Conservation (phyloP, 768 basidiomycete species). For the Cubamyces lactineus region DNA sequence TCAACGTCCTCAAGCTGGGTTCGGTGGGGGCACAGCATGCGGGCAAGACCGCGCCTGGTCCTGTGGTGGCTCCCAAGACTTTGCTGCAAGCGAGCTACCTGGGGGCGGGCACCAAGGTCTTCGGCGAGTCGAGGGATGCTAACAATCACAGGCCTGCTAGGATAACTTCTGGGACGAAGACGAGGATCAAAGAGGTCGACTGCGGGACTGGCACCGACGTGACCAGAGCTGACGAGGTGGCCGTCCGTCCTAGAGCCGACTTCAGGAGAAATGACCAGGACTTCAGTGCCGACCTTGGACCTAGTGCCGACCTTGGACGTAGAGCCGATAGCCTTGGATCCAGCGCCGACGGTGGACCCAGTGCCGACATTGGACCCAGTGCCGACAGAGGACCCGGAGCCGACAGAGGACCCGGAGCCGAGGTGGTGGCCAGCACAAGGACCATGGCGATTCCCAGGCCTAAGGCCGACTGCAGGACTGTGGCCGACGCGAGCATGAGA, state of each 20-base stretch:
- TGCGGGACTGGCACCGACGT: not conserved
- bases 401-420: not conserved
- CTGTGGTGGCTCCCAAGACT: no score
- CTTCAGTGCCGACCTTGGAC: not conserved
- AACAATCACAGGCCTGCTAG: not conserved
- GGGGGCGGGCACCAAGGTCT: no score
- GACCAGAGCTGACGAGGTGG: not conserved
- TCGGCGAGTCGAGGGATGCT: not conserved
- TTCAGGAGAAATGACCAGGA: not conserved
- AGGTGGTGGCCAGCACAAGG: not conserved
- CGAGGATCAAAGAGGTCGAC: not conserved
- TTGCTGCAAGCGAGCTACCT: no score
- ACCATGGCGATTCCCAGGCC: not conserved
- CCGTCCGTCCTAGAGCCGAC: not conserved
- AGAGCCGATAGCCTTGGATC: slow-evolving; percentile 1
- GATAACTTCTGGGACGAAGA: no score
- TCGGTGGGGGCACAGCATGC: no score
- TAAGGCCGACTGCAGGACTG: not conserved
- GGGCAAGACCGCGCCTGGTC: no score
- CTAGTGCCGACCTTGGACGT: not conserved
- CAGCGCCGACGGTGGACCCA: not conserved
- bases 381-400: not conserved
- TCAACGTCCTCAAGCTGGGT: not conserved
- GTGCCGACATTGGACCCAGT: not conserved
- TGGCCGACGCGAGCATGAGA: not conserved